Evolutionary conservation across 179 eudicot genomes (phyloP).

Genomic region (Drosera spatulata): DNA sequence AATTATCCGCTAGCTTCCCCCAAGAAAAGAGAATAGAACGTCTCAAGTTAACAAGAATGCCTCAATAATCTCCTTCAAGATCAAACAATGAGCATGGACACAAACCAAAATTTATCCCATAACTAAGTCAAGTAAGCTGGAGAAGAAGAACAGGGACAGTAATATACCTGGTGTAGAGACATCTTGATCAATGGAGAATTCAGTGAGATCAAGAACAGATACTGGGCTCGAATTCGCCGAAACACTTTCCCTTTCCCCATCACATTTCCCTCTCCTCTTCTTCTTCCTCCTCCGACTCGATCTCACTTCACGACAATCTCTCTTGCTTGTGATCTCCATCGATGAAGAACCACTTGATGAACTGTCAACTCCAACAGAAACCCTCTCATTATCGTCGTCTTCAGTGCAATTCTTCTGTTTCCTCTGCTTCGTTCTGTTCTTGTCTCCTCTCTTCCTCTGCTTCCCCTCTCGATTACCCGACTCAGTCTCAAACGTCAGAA

Average conservation of each 20-base stretch:
- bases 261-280: slow-evolving; percentile 16
- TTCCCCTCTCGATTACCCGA: slow-evolving; percentile 10
- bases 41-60: no score
- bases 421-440: slow-evolving; percentile 17
- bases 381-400: slow-evolving; percentile 20
- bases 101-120: no score
- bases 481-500: slow-evolving; percentile 48
- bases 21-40: no score
- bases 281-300: slow-evolving; percentile 14
- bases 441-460: slow-evolving; percentile 17
- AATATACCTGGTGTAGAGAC: slow-evolving; percentile 32
- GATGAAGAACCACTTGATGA: not conserved
- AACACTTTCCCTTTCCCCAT: slow-evolving; percentile 22
- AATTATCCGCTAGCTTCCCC: no score
- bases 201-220: slow-evolving; percentile 62
- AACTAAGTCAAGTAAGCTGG: no score
- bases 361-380: slow-evolving; percentile 7
- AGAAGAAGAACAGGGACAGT: slow-evolving; percentile 1
- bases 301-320: slow-evolving; percentile 1
- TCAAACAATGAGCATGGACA: no score
- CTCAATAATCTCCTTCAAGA: no score
- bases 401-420: slow-evolving; percentile 16
- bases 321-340: slow-evolving; percentile 2
- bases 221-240: slow-evolving; percentile 64
- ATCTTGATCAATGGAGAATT: slow-evolving; percentile 31